phyloP scores from a whole-genome alignment of 2,329 filamentous ascomycete genomes.

The Phialocephala sp. region DNA sequence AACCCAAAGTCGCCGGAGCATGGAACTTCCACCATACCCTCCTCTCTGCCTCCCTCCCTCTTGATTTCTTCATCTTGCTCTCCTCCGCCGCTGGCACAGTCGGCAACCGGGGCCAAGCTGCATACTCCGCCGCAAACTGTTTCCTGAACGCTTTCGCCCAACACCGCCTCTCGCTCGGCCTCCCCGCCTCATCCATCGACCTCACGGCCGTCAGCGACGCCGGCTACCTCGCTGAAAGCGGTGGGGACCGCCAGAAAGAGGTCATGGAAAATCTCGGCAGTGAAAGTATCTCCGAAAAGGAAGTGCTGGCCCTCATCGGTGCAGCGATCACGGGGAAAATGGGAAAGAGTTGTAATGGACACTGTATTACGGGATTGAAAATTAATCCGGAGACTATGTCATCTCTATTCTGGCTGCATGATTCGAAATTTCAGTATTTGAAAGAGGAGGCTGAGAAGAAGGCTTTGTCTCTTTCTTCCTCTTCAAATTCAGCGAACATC shows the following conservation, averaged over 20 bases:
- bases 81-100: conserved; percentile 33
- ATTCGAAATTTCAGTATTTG: conserved; percentile 34
- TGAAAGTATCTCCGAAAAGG: conserved; percentile 29
- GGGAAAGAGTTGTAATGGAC: conserved; percentile 24
- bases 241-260: conserved; percentile 13
- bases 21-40: conserved; percentile 38
- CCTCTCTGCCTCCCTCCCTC: conserved; percentile 1
- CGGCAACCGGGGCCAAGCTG: conserved; percentile 42
- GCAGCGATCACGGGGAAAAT: conserved; percentile 37
- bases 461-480: conserved; percentile 3
- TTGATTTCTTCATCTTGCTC: conserved; percentile 45
- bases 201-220: conserved; percentile 33
- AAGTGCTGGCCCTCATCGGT: conserved; percentile 37
- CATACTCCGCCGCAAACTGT: conserved; percentile 43
- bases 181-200: conserved; percentile 34
- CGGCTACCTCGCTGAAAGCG: conserved; percentile 43
- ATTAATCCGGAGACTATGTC: conserved; percentile 19
- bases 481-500: conserved; percentile 6
- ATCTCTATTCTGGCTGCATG: conserved; percentile 40
- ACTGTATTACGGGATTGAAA: conserved; percentile 36
- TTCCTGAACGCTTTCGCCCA: conserved; percentile 40
- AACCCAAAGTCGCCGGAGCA: conserved; percentile 44
- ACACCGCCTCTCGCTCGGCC: conserved; percentile 30
- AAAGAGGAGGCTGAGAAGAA: conserved; percentile 13
- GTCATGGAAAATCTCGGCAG: conserved; percentile 28